These are phyloP conservation scores for Mariannaea sp. DNA, from an alignment of 2,329 filamentous ascomycete genomes.

Conservation along the genomic window DNA sequence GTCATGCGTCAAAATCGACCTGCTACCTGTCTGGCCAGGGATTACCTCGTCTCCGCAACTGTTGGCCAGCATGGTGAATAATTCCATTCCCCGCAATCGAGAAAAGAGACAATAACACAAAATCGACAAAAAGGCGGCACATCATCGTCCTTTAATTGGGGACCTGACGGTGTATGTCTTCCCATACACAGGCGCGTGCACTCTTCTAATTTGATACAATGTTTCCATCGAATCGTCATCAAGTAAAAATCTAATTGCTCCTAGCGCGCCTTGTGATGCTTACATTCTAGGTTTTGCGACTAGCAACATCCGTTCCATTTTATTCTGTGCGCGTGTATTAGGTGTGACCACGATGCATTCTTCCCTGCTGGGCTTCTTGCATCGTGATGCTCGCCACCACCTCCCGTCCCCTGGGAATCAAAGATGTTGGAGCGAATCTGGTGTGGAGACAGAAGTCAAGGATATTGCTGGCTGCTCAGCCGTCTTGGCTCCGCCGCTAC, in stretches of 20 bases:
- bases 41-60: not conserved
- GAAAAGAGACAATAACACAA: constrained; percentile 11
- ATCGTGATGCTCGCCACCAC: constrained; percentile 1
- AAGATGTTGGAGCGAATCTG: constrained; percentile 6
- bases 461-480: constrained; percentile 14
- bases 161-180: no score
- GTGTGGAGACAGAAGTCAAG: constrained; percentile 14
- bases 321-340: constrained; percentile 1
- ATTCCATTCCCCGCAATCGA: constrained; percentile 2
- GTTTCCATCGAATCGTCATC: not conserved
- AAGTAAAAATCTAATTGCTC: constrained; percentile 7
- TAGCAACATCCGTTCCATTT: constrained; percentile 5
- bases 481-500: constrained; percentile 36
- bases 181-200: no score
- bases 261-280: not conserved
- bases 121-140: constrained; percentile 4
- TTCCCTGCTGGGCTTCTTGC: constrained; percentile 11
- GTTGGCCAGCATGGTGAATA: not conserved
- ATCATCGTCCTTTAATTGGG: not conserved
- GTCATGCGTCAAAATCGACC: no score
- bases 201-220: not conserved
- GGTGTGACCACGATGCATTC: constrained; percentile 15
- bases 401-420: constrained; percentile 1
- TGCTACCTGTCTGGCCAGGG: not conserved
- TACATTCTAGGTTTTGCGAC: not conserved